phyloP scores from a whole-genome alignment of 257 asterid genomes.

The Solanum pimpinellifolium region DNA sequence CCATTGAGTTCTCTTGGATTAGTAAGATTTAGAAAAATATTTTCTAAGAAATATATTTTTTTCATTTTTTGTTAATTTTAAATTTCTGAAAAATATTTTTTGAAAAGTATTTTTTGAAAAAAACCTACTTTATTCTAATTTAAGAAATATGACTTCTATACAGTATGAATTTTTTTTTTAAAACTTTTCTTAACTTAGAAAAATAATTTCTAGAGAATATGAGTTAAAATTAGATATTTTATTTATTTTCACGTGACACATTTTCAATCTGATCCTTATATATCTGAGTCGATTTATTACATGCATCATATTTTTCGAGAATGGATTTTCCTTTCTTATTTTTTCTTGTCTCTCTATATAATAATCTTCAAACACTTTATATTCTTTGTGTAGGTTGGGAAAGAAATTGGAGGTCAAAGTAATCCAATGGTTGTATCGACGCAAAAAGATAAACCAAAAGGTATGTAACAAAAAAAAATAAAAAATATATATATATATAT shows the following conservation, averaged over 20 bases:
- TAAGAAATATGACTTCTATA: too few species aligned
- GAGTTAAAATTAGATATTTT: too few species aligned
- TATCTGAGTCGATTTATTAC: neutral
- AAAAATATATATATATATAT: too few species aligned
- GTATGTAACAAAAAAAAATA: constrained; percentile 2
- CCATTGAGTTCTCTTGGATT: neutral
- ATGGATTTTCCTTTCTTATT: neutral
- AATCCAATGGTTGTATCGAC: neutral
- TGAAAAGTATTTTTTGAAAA: too few species aligned
- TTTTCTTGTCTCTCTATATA: neutral
- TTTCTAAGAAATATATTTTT: too few species aligned
- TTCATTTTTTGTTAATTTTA: neutral
- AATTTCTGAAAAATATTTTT: neutral
- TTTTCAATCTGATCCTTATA: neutral
- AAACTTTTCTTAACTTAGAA: too few species aligned
- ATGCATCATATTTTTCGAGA: neutral
- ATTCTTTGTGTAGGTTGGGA: neutral
- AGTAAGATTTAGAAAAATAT: neutral
- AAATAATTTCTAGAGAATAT: too few species aligned
- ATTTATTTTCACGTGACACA: neutral
- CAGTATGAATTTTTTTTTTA: too few species aligned
- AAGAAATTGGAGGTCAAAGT: neutral
- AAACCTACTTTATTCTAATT: too few species aligned
- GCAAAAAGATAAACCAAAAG: neutral
- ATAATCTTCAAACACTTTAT: neutral